Base-by-base conservation (phyloP, 2,329 filamentous ascomycete species). In the Venturia aucupariae region DNA sequence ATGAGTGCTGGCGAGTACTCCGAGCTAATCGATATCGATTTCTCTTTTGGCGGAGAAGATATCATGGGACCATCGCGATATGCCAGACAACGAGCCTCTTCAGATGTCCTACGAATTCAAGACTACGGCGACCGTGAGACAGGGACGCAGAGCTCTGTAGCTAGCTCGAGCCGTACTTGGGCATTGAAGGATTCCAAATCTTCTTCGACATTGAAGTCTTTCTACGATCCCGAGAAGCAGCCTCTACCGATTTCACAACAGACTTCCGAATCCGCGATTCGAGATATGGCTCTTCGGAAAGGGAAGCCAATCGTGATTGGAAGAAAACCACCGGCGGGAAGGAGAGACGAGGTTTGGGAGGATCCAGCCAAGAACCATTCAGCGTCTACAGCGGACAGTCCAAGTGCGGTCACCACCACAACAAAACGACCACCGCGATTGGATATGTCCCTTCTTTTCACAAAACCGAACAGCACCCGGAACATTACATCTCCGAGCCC, bases 171-270 rank as follows among this genome's bases (percentile, higher is more conserved):
- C n/a, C 61, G 19, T 62, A 54, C 8, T 35, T 44, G 27, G 42
- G 41, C 32, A 19, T 57, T 68, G n/a, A 67, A 57, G 22, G 69
- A 71, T 22, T 70, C 74, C 57, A 68, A 69, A 15, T 78, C 75
- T 10, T 75, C 70, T 64, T 74, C 73, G 11, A 77, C 75, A 41
- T 70, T 77, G 68, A 75, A 73, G 62, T 77, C 76, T 39, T 75
- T 77, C 67, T 78, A 79, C 69, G 77, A 79, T 62, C 68, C 77
- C 39, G 71, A 74, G 51, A 74, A 67, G 59, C 75, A 74, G 39
- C 77, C 78, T 11, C 68, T 76, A 35, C 70, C 72, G 55, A 73
- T 79, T 39, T 78, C 77, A 0, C 77, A 79, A 70, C 77, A 79
- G 65, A 78, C 76, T 4, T 78, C 76, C 27, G 73, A 73, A 54